phyloP scores from a whole-genome alignment of 441 rosid genomes.

The Pelargonium australe region DNA sequence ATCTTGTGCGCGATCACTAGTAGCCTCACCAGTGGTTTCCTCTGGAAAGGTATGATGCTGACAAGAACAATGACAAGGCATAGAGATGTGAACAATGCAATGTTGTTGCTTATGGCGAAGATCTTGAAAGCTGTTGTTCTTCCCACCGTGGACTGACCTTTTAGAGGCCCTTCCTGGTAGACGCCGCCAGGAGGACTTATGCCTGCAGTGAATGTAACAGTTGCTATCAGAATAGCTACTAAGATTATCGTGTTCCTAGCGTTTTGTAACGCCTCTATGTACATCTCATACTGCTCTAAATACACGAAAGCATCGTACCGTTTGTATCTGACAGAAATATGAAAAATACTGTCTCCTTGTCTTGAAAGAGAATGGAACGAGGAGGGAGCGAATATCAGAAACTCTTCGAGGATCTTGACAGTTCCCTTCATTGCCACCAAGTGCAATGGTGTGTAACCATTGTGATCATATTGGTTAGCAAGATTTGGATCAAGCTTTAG shows the following conservation, averaged over 20 bases:
- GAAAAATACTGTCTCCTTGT: conserved; percentile 22
- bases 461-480: conserved; percentile 12
- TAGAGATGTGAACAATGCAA: conserved; percentile 32
- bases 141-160: conserved; percentile 23
- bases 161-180: conserved; percentile 18
- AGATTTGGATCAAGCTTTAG: conserved; percentile 8
- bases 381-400: conserved; percentile 20
- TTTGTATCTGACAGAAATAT: conserved; percentile 24
- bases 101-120: conserved; percentile 24
- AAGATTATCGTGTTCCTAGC: conserved; percentile 32
- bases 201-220: conserved; percentile 31
- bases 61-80: conserved; percentile 22
- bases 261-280: conserved; percentile 28
- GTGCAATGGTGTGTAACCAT: conserved; percentile 31
- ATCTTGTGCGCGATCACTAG: conserved; percentile 23
- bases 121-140: conserved; percentile 28
- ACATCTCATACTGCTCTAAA: conserved; percentile 18
- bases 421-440: conserved; percentile 28
- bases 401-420: conserved; percentile 13
- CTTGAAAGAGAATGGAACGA: conserved; percentile 17
- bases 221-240: conserved; percentile 28
- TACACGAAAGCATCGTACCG: conserved; percentile 9
- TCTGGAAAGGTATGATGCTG: conserved; percentile 26
- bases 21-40: conserved; percentile 21
- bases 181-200: conserved; percentile 32